Conservation (phyloP, 116 monocot species). For the Iris pallida region DNA sequence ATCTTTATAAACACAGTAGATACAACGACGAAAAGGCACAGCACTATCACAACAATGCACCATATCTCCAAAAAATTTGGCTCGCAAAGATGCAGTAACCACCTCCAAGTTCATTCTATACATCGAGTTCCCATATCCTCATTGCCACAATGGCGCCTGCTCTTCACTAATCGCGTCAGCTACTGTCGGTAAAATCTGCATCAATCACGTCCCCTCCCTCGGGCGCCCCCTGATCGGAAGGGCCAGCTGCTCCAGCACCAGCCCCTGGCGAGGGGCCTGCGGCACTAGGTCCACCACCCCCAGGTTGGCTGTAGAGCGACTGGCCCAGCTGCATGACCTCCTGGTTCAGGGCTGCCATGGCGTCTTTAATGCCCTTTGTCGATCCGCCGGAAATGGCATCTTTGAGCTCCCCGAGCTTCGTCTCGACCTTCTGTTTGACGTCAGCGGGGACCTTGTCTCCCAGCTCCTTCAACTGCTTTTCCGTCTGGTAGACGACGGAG, state of each 20-base stretch:
- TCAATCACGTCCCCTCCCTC: constrained; percentile 88
- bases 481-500: constrained; percentile 87
- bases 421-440: constrained; percentile 87
- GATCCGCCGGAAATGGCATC: constrained; percentile 55
- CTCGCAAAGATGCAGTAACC: too few species aligned
- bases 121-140: too few species aligned
- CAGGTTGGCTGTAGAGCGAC: constrained; percentile 35
- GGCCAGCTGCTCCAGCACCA: constrained; percentile 21
- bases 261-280: constrained; percentile 1
- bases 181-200: constrained; percentile 90
- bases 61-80: too few species aligned
- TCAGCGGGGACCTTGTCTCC: constrained; percentile 79
- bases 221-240: constrained; percentile 21
- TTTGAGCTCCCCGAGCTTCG: constrained; percentile 74
- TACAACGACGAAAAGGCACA: too few species aligned
- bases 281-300: constrained; percentile 9
- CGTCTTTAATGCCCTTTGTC: constrained; percentile 74
- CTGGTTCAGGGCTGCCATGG: constrained; percentile 91
- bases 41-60: too few species aligned
- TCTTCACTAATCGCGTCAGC: not conserved
- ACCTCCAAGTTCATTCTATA: too few species aligned
- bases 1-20: too few species aligned
- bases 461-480: constrained; percentile 90
- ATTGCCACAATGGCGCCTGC: too few species aligned
- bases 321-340: constrained; percentile 97